These are phyloP conservation scores for Mycena haematopus DNA, from an alignment of 768 basidiomycete genomes.

Conservation along the genomic window DNA sequence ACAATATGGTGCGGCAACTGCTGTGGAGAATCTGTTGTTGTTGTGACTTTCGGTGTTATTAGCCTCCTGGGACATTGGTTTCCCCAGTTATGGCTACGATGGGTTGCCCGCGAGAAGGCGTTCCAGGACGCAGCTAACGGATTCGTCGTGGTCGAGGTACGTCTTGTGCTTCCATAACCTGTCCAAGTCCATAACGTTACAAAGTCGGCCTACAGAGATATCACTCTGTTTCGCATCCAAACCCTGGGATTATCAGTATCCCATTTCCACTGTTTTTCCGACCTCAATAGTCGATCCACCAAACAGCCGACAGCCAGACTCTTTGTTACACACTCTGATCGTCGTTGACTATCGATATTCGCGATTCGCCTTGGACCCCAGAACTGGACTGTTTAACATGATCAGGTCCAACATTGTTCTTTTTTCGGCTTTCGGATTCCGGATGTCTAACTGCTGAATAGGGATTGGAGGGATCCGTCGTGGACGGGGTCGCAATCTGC, in stretches of 20 bases:
- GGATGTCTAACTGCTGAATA: conserved; percentile 38
- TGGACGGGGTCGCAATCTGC: conserved; percentile 72
- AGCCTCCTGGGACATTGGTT: conserved; percentile 93
- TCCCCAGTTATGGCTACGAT: conserved; percentile 88
- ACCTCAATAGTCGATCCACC: conserved; percentile 38
- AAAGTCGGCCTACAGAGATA: conserved; percentile 85
- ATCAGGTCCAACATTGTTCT: conserved; percentile 69
- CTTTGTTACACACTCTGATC: conserved; percentile 46
- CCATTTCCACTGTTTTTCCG: conserved; percentile 82
- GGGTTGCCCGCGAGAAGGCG: conserved; percentile 82
- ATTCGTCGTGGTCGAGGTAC: conserved; percentile 90
- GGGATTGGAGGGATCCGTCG: conserved; percentile 88
- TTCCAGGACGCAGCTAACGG: conserved; percentile 76
- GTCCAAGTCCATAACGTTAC: conserved; percentile 33
- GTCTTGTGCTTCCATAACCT: conserved; percentile 34
- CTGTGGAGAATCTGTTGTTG: conserved; percentile 76
- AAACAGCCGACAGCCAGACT: conserved; percentile 7
- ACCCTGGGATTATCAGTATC: conserved; percentile 77
- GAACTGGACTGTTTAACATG: conserved; percentile 81
- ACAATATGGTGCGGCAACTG: conserved; percentile 62
- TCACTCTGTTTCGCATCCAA: conserved; percentile 76
- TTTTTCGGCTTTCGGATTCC: conserved; percentile 6
- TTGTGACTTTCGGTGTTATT: conserved; percentile 73
- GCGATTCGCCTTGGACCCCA: conserved; percentile 86
- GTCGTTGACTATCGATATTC: conserved; percentile 93